Base-by-base conservation (phyloP, 768 basidiomycete genomes). In the Dioszegia hungarica region DNA sequence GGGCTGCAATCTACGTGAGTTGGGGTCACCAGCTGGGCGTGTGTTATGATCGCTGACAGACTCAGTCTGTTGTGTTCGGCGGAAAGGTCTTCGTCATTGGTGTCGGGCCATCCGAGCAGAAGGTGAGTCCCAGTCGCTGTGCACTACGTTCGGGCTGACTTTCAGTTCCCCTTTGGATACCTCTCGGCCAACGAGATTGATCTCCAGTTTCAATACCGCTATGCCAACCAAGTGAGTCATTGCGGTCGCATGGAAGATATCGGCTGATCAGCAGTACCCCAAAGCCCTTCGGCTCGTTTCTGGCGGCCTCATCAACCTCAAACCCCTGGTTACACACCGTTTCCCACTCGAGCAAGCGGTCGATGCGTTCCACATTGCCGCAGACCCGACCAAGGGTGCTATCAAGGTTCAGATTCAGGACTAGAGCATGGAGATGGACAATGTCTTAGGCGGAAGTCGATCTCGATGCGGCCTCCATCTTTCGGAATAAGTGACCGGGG, bases 281-380 rank as follows among this genome's bases (percentile, higher is more conserved):
- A 78, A 78, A 54, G 79, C 79, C 5, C 73, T 79, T 37, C 67
- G 78, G 24, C 63, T 77, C 3, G 68, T 76, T 27, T 60, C 68
- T 19, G 74, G 64, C 14, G 74, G 74, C 15, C 57, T 76, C 22
- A 72, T 76, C 64, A 63, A 76, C 59, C 61, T 79, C 62, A 78
- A 77, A 55, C 74, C 76, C 22, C 61, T 79, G n/a, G 78, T 79
- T 27, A 79, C 78, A 0, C 79, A 79, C 54, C 74, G 77, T 15
- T 79, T 77, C 74, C 44, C 66, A 38, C 67, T 79, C 20, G 67
- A 70, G 39, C 46, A 74, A 15, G 78, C 78, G 10, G 66, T 75
- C 33, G 66, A 77, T 29, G 79, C 79, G 10, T 79, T 79, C 75
- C 67, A 78, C 41, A 63, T 72, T 5, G 77, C 76, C 1, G 72